These are phyloP conservation scores for Parathielavia appendiculata DNA, from an alignment of 495 filamentous ascomycete species.

Conservation along the genomic window DNA sequence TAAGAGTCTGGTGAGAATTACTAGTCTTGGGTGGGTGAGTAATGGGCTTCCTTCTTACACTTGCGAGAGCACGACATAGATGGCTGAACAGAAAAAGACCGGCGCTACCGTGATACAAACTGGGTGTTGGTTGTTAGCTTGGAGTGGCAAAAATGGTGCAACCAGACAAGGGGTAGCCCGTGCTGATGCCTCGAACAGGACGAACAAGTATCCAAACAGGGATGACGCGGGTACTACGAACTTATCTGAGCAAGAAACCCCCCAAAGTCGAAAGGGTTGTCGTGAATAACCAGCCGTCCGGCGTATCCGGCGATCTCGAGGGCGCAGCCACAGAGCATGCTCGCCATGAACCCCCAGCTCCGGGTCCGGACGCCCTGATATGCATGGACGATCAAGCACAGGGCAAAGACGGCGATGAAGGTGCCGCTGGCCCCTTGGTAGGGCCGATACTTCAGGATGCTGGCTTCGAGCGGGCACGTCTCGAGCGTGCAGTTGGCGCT, in stretches of 20 bases:
- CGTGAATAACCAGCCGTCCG: slow-evolving; percentile 43
- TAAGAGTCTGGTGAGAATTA: no score
- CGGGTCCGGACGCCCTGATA: slow-evolving; percentile 37
- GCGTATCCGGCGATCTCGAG: slow-evolving; percentile 46
- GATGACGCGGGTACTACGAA: slow-evolving; percentile 14
- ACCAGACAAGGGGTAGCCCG: no score
- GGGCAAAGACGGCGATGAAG: slow-evolving; percentile 26
- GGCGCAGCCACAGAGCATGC: slow-evolving; percentile 34
- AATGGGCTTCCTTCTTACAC: no score
- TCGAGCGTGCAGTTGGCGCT: slow-evolving; percentile 35
- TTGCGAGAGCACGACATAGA: no score
- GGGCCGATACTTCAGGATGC: slow-evolving; percentile 33
- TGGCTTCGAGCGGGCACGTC: slow-evolving; percentile 32
- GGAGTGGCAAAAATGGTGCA: no score
- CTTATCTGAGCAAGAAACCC: slow-evolving; percentile 50
- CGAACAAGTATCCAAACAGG: no score
- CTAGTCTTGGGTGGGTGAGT: no score
- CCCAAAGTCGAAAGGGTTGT: slow-evolving; percentile 44
- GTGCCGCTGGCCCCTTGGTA: slow-evolving; percentile 26
- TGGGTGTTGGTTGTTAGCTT: no score
- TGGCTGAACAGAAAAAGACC: slow-evolving; percentile 53
- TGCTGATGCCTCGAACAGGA: no score
- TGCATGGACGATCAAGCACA: slow-evolving; percentile 26
- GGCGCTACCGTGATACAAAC: slow-evolving; percentile 54
- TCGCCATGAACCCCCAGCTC: slow-evolving; percentile 38